Base-by-base conservation (phyloP, 2,329 filamentous ascomycete genomes). In the Cladosporium sp. region DNA sequence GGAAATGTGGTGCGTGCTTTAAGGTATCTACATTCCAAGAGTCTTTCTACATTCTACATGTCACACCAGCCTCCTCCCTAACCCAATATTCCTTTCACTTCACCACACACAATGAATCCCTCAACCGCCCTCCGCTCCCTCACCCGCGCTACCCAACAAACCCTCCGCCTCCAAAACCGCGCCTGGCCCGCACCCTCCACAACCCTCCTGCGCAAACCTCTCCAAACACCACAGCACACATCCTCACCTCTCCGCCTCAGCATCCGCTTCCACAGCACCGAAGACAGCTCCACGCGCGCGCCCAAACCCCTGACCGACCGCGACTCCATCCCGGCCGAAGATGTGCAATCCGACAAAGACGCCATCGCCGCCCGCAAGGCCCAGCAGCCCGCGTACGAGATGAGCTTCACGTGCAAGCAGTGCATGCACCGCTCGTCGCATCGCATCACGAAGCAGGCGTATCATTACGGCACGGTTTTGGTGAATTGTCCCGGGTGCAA, bases 391-490 rank as follows among this genome's bases (percentile, higher is more conserved):
- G 82, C 87, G 51, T 98, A 97, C 71, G 79, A 89, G 59, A 78
- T 98, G 57, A 87, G 84, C 43, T 96, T 98, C 68, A 98, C 93
- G 58, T 98, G 93, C 78, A 84, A 86, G 52, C 62, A 64, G 49
- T 98, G 93, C 72, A 75, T 78, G 39, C 73, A 79, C 30, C 85
- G 91, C 51, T 94, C 88, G n/a, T 78, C 83, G 11, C 94, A 98
- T 71, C 79, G 79, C 43, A 77, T 98, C 60, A 89, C 88, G 25
- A 96, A 97, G 69, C 93, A 97, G 65, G 93, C 89, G 27, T 98
- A 98, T 67, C 91, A 97, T 69, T 78, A 84, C 55, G 93, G 93
- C 30, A 92, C 89, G 1, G 85, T 93, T 4, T 75, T 98, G 51
- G 91, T 97, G 57, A 85, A 85, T 29, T 98, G 93, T 66, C 92